Conservation (phyloP, 345 rosid species). For the Bruguiera sexangula region DNA sequence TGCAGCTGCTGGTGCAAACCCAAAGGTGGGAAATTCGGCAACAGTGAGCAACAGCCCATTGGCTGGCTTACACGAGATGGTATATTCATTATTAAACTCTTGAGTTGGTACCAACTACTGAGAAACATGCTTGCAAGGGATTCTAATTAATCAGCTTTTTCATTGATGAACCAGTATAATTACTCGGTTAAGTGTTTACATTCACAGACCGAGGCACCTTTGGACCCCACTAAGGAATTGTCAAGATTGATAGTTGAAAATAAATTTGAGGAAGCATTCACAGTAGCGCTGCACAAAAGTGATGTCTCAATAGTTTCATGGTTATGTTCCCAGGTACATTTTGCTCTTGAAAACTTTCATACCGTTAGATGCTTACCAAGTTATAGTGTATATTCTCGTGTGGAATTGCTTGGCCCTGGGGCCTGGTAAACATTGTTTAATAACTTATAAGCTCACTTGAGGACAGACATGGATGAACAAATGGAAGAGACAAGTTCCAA, state of each 20-base stretch:
- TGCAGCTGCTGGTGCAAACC: slow-evolving; percentile 62
- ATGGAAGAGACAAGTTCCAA: neutral
- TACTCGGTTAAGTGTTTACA: neutral
- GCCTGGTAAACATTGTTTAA: neutral
- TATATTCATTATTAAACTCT: slow-evolving; percentile 10
- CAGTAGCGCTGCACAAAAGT: slow-evolving; percentile 71
- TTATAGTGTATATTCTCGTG: too few species aligned
- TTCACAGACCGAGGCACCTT: slow-evolving; percentile 51
- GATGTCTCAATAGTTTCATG: slow-evolving; percentile 78
- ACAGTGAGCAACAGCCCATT: slow-evolving; percentile 61
- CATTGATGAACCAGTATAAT: neutral
- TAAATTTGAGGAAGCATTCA: slow-evolving; percentile 86
- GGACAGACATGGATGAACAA: neutral
- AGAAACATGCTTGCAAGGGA: neutral
- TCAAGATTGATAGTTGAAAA: slow-evolving; percentile 60
- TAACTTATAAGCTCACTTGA: neutral
- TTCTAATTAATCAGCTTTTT: neutral
- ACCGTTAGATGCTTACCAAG: neutral
- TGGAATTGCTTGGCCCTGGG: too few species aligned
- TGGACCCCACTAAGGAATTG: slow-evolving; percentile 75
- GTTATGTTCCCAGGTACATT: slow-evolving; percentile 84
- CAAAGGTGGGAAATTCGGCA: slow-evolving; percentile 42
- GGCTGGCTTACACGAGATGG: slow-evolving; percentile 64
- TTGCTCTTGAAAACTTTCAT: neutral
- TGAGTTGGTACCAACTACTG: neutral